Evolutionary conservation across 2,329 filamentous ascomycete species (phyloP), one percentile per base, ranked within the genome.

Genomic region (Trichoderma cornu-damae): DNA sequence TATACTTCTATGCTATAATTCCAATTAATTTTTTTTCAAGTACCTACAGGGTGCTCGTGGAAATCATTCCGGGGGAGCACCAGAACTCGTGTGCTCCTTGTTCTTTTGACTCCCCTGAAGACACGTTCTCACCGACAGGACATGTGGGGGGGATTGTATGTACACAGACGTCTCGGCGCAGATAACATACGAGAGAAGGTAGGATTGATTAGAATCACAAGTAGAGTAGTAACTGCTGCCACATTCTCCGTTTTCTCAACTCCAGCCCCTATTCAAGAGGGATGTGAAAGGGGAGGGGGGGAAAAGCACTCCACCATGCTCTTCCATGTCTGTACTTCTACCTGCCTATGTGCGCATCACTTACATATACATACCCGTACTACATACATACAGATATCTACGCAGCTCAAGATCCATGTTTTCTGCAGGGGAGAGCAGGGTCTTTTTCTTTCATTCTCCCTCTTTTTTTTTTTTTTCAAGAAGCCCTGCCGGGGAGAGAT

Each of bases 61-160:
- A 34, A n/a, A n/a, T n/a, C n/a, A n/a, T n/a, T n/a, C n/a, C n/a
- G n/a, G n/a, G n/a, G n/a, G n/a, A n/a, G n/a, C n/a, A n/a, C n/a
- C n/a, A n/a, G n/a, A n/a, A n/a, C n/a, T n/a, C n/a, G n/a, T n/a
- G n/a, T n/a, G n/a, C n/a, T 30, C 28, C 46, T 24, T 30, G 12
- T 35, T 20, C 12, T 22, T 48, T n/a, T 6, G 26, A 7, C 22
- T 34, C n/a, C n/a, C n/a, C n/a, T n/a, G n/a, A n/a, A n/a, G n/a
- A n/a, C n/a, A n/a, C n/a, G n/a, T n/a, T n/a, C 26, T 30, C 43
- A 37, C 40, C 51, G 40, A 52, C 18, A 26, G 49, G 20, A 12
- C 30, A 28, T 54, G 51, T 54, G 51, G 51, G 46, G 51, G 51
- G 46, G 51, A 54, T 46, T 12, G 3, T 9, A 49, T 16, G 14